Percentiles rank a stretch among this genome's conserved stretches.
These are phyloP conservation scores for Seiridium cupressi DNA, from an alignment of 2,329 filamentous ascomycete genomes.

Conservation along the genomic window DNA sequence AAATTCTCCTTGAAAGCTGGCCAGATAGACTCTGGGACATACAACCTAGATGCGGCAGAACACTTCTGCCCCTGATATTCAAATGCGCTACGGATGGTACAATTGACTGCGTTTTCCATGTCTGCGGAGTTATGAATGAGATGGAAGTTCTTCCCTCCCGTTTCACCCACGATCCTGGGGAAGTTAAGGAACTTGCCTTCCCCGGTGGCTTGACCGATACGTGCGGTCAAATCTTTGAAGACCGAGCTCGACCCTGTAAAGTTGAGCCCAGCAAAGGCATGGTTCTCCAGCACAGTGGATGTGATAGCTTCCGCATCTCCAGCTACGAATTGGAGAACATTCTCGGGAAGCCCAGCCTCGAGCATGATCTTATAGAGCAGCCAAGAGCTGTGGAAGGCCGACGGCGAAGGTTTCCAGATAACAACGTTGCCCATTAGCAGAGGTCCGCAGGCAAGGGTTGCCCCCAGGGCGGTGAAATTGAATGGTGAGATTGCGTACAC, in stretches of 20 bases:
- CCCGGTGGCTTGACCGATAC: slow-evolving; percentile 26
- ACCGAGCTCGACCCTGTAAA: slow-evolving; percentile 37
- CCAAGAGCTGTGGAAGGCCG: slow-evolving; percentile 29
- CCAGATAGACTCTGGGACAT: slow-evolving; percentile 33
- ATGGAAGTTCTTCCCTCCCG: slow-evolving; percentile 53
- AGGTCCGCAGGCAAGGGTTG: slow-evolving; percentile 31
- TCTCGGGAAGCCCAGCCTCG: slow-evolving; percentile 36
- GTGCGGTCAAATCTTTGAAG: slow-evolving; percentile 30
- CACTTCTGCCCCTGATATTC: slow-evolving; percentile 53
- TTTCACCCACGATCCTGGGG: slow-evolving; percentile 49
- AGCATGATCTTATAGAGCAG: slow-evolving; percentile 36
- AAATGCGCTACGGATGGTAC: slow-evolving; percentile 47
- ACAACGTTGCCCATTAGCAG: slow-evolving; percentile 39
- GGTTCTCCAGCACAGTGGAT: neutral
- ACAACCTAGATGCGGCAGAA: slow-evolving; percentile 43
- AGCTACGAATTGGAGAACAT: slow-evolving; percentile 31
- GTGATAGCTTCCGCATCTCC: slow-evolving; percentile 30
- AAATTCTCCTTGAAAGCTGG: slow-evolving; percentile 28
- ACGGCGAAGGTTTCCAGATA: slow-evolving; percentile 37
- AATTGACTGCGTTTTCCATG: slow-evolving; percentile 40
- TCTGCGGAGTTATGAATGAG: slow-evolving; percentile 46
- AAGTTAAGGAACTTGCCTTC: slow-evolving; percentile 31
- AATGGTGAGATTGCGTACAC: slow-evolving; percentile 40
- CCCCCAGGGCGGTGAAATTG: slow-evolving; percentile 41
- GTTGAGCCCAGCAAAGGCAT: slow-evolving; percentile 17